Evolutionary conservation across 106 monocot species (phyloP).

Genomic region (Dactylorhiza incarnata): DNA sequence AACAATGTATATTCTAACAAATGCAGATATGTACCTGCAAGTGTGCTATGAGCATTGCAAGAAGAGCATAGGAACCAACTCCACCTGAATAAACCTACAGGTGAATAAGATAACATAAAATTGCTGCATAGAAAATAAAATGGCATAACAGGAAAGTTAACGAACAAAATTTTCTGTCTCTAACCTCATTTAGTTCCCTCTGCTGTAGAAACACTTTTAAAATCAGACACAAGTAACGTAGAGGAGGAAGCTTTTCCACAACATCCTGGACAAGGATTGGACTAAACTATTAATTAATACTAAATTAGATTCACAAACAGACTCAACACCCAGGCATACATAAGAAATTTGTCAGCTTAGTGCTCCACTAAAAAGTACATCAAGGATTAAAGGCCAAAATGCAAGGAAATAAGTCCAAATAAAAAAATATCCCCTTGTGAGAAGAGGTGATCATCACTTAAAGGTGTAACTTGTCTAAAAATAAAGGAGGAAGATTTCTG

Average conservation of each 20-base stretch:
- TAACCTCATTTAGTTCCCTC: constrained; percentile 96
- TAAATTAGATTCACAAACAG: not conserved
- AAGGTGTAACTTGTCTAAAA: not conserved
- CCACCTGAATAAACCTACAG: constrained; percentile 88
- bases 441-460: not conserved
- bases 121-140: not conserved
- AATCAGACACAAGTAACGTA: constrained; percentile 75
- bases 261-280: constrained; percentile 43
- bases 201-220: constrained; percentile 92
- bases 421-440: not conserved
- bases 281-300: not conserved
- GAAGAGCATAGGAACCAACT: constrained; percentile 91
- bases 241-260: constrained; percentile 67
- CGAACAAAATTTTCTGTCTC: not conserved
- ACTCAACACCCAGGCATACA: not conserved
- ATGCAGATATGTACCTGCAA: constrained; percentile 38
- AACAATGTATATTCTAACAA: not conserved
- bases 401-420: not conserved
- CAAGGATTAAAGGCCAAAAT: not conserved
- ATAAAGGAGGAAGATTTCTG: not conserved
- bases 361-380: not conserved
- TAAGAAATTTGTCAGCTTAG: not conserved
- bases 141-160: not conserved
- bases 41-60: constrained; percentile 80
- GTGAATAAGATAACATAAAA: constrained; percentile 3